Conservation (phyloP, 139 green algal species). For the Chlamydomonas sphaeroides region DNA sequence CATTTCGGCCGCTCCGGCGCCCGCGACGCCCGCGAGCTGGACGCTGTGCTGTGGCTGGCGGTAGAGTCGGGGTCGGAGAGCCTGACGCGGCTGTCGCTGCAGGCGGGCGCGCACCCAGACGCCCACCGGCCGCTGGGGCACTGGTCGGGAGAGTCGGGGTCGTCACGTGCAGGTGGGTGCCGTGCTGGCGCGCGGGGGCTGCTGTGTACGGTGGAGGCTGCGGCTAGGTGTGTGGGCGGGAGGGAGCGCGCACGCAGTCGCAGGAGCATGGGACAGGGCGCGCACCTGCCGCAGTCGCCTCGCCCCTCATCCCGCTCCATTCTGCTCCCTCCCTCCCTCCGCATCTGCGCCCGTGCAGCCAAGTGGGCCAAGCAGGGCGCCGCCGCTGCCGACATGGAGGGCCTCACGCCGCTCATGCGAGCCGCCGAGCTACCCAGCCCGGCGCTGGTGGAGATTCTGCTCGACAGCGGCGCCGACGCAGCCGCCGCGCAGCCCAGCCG, state of each 20-base stretch:
- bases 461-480: neutral
- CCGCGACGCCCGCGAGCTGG: constrained; percentile 2
- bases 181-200: too few species aligned
- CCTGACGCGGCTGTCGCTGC: neutral
- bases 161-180: too few species aligned
- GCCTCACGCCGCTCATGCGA: constrained; percentile 33
- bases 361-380: too few species aligned
- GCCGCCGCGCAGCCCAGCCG: neutral
- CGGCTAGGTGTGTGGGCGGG: too few species aligned
- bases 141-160: too few species aligned
- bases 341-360: too few species aligned
- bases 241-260: too few species aligned
- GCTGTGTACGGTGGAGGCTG: too few species aligned
- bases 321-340: too few species aligned
- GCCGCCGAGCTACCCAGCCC: neutral
- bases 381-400: constrained; percentile 4
- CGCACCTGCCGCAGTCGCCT: too few species aligned
- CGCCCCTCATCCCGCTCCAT: too few species aligned
- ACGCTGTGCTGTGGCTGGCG: constrained; percentile 28
- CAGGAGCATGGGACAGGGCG: too few species aligned
- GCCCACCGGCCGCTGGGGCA: constrained; percentile 24
- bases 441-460: constrained; percentile 9
- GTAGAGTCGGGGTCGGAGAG: neutral
- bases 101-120: neutral
- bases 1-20: neutral